Percentiles rank a stretch among this genome's conserved stretches.
These are phyloP conservation scores for Ailanthus altissimus DNA, from an alignment of 345 rosid genomes.

Conservation along the genomic window DNA sequence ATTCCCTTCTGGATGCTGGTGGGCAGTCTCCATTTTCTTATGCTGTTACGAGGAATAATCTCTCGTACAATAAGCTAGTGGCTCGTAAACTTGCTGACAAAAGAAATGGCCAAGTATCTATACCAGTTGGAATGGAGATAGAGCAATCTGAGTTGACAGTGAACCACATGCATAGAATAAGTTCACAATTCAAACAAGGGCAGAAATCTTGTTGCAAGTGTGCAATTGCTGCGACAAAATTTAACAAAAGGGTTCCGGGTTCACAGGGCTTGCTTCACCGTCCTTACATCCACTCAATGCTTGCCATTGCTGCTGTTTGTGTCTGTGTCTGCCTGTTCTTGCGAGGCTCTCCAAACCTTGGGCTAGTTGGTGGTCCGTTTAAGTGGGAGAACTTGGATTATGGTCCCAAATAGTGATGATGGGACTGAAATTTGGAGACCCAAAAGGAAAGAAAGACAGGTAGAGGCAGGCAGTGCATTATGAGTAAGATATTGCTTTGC, in stretches of 20 bases:
- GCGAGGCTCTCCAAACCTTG: constrained; percentile 64
- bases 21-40: constrained; percentile 67
- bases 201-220: constrained; percentile 58
- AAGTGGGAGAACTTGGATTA: constrained; percentile 78
- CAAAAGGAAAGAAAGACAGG: constrained; percentile 7
- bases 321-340: constrained; percentile 87
- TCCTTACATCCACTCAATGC: constrained; percentile 79
- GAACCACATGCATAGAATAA: constrained; percentile 17
- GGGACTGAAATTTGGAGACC: neutral
- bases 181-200: constrained; percentile 23
- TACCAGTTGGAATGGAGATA: constrained; percentile 49
- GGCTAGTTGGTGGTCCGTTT: constrained; percentile 62
- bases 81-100: constrained; percentile 62
- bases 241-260: constrained; percentile 42
- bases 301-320: constrained; percentile 84
- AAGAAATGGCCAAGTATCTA: constrained; percentile 69
- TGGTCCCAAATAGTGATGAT: constrained; percentile 53
- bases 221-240: constrained; percentile 53
- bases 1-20: constrained; percentile 51
- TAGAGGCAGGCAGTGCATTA: neutral
- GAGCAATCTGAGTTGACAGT: constrained; percentile 33
- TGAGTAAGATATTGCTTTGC: constrained; percentile 4
- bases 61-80: constrained; percentile 66
- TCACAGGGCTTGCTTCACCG: constrained; percentile 70
- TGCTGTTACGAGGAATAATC: constrained; percentile 63